Evolutionary conservation across 1,284 basidiomycete species (phyloP).

Genomic region (Rhodotorula sp.): DNA sequence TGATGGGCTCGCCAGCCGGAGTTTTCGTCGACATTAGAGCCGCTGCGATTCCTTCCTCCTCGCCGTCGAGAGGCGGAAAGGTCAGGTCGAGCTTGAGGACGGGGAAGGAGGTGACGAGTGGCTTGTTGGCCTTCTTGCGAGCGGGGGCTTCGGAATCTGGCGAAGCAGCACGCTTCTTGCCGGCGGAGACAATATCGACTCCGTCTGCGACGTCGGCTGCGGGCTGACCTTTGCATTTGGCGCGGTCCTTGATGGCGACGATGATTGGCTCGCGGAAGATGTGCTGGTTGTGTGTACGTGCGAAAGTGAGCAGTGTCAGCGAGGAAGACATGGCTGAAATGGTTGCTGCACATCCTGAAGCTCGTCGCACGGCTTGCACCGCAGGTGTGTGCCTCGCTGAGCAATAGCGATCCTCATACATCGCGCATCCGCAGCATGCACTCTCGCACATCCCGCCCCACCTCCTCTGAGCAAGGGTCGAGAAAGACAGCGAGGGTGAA

Average conservation of each 20-base stretch:
- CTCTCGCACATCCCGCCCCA: background rate
- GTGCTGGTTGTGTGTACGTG: background rate
- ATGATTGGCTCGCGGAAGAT: constrained; percentile 1
- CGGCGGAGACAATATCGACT: background rate
- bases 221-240: background rate
- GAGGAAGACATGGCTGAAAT: background rate
- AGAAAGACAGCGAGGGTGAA: no score
- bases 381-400: background rate
- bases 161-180: constrained; percentile 1
- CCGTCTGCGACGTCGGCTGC: background rate
- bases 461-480: background rate
- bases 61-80: background rate
- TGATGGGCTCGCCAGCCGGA: background rate
- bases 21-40: background rate
- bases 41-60: background rate
- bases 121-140: background rate
- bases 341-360: background rate
- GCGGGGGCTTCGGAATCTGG: no score
- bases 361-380: background rate
- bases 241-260: background rate
- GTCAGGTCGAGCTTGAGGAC: constrained; percentile 8
- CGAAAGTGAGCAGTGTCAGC: background rate
- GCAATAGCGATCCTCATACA: no score
- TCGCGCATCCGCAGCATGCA: background rate
- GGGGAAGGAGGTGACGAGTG: background rate